A percentile compares a stretch with the other conserved stretches of the same genome.
These are phyloP conservation scores for Sporothrix variecibatus DNA, from an alignment of 2,329 filamentous ascomycete species.

Conservation along the genomic window DNA sequence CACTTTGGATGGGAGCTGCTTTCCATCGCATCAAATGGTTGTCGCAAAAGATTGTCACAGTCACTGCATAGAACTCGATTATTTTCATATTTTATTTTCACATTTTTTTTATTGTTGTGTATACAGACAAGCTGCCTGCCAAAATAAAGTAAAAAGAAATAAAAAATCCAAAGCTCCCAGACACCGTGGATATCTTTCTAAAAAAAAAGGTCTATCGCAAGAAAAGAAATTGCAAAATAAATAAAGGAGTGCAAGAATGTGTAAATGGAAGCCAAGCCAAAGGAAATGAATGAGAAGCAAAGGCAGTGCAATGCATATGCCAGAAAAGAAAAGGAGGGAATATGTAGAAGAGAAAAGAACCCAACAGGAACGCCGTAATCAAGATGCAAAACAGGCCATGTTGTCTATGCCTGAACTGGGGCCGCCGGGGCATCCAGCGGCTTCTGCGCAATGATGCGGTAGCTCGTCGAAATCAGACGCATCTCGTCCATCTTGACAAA, in stretches of 20 bases:
- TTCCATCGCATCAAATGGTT: background rate
- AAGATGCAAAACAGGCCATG: too few species aligned
- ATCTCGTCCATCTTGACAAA: slow-evolving; percentile 59
- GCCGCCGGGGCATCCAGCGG: slow-evolving; percentile 30
- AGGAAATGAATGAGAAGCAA: background rate
- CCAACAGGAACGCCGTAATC: background rate
- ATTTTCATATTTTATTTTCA: too few species aligned
- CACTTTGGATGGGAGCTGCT: too few species aligned
- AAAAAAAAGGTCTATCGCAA: slow-evolving; percentile 26
- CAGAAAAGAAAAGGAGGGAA: slow-evolving; percentile 14
- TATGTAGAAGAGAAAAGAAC: background rate
- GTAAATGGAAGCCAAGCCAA: background rate
- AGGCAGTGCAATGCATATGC: slow-evolving; percentile 8
- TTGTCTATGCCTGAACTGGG: background rate
- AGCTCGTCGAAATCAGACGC: slow-evolving; percentile 55
- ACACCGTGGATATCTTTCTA: slow-evolving; percentile 29
- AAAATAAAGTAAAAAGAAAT: background rate
- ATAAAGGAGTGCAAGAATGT: slow-evolving; percentile 26
- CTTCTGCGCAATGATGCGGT: slow-evolving; percentile 55
- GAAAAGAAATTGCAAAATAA: background rate
- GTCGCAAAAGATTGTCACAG: too few species aligned
- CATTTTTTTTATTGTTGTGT: slow-evolving; percentile 9
- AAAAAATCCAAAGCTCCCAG: slow-evolving; percentile 15
- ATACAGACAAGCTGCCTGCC: background rate
- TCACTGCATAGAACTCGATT: background rate